Evolutionary conservation across 2,329 filamentous ascomycete genomes (phyloP).

Genomic region (Fusarium luffae): DNA sequence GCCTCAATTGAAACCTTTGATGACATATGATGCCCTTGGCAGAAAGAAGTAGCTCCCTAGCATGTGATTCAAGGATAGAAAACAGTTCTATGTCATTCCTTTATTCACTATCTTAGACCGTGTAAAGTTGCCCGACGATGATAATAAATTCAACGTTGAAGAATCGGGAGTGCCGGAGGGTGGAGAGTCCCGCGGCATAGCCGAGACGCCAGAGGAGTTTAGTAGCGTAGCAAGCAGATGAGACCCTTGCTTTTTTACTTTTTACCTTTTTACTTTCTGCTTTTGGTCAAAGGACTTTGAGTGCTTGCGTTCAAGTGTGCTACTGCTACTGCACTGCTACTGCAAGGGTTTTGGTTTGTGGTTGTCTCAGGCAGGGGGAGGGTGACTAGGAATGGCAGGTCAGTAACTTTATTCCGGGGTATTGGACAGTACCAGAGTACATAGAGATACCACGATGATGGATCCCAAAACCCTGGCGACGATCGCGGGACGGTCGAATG

Average conservation of each 20-base stretch:
- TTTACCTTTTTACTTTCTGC: neutral
- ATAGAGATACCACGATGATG: neutral
- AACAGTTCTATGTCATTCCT: neutral
- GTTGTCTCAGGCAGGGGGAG: constrained; percentile 3
- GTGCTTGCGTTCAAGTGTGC: constrained; percentile 11
- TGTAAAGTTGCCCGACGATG: neutral
- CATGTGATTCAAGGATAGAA: neutral
- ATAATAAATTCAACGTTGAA: neutral
- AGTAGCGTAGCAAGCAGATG: constrained; percentile 14
- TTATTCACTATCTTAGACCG: neutral
- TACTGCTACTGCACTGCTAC: neutral
- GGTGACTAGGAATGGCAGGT: constrained; percentile 3
- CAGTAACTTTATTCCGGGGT: neutral
- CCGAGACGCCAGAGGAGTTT: constrained; percentile 25
- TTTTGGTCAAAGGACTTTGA: constrained; percentile 6
- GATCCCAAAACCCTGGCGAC: constrained; percentile 24
- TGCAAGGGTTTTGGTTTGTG: constrained; percentile 18
- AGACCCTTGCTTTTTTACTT: constrained; percentile 11
- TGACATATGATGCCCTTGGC: neutral
- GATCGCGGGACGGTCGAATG: constrained; percentile 13
- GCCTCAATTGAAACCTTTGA: constrained; percentile 1
- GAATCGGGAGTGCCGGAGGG: constrained; percentile 31
- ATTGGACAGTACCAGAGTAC: neutral
- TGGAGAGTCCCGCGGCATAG: constrained; percentile 25
- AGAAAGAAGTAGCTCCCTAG: neutral